A percentile compares a stretch with the other conserved stretches of the same genome.
phyloP scores from a whole-genome alignment of 2,329 filamentous ascomycete species.

The Ophiostoma ulmi region DNA sequence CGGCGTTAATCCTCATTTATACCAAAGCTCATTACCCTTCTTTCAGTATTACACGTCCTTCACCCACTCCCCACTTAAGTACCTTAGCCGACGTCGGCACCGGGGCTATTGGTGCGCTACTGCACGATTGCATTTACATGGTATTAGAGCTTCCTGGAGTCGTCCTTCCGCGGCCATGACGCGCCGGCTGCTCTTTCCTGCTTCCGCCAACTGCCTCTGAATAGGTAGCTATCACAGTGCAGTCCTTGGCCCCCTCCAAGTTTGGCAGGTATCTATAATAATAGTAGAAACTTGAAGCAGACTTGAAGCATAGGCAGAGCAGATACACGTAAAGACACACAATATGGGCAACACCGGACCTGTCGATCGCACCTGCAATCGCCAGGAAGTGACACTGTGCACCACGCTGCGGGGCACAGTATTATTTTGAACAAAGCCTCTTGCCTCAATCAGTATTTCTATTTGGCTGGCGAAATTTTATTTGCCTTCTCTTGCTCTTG shows the following conservation, averaged over 20 bases:
- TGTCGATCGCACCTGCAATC: neutral
- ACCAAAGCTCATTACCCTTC: neutral
- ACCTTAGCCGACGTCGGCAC: neutral
- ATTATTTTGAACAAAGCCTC: conserved; percentile 6
- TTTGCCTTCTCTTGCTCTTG: neutral
- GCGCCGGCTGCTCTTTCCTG: neutral
- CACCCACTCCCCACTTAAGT: neutral
- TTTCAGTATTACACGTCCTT: neutral
- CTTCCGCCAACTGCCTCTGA: neutral
- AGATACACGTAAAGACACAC: neutral
- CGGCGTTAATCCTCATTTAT: neutral
- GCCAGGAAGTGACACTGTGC: neutral
- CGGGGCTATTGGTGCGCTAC: neutral
- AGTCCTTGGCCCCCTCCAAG: neutral
- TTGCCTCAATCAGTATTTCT: neutral
- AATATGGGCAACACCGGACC: neutral
- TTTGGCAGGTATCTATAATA: neutral
- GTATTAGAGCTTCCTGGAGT: neutral
- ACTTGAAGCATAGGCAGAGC: neutral
- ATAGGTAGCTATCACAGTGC: neutral
- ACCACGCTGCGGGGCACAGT: neutral
- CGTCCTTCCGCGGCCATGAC: neutral
- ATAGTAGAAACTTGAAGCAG: no score
- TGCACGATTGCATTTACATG: neutral
- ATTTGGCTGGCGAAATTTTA: conserved; percentile 5